Evolutionary conservation across 2,329 filamentous ascomycete species (phyloP), one percentile per base, ranked within the genome.

Genomic region (Phoma herbarum): DNA sequence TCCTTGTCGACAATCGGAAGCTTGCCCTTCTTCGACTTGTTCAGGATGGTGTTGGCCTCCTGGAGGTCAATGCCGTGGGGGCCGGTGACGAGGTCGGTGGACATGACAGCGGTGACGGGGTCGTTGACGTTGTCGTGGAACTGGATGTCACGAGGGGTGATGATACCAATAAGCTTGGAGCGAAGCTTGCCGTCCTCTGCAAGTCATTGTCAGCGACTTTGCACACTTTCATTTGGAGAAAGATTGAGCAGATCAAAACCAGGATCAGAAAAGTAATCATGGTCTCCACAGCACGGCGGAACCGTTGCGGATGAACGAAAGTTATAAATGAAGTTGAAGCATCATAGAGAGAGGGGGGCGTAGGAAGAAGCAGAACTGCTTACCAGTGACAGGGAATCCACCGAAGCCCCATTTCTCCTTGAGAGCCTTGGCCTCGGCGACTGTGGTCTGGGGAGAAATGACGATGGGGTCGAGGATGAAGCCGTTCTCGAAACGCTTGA

Each of bases 271-370:
- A 85, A 76, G 16, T 50, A 79, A 78, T 67, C 75, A 74, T 75
- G 81, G 80, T 44, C 81, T 97, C 93, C 92, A 86, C 93, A 97
- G 83, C 85, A 92, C 91, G 86, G 86, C 88, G 83, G 85, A 85
- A 89, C 91, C 90, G 87, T 89, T 96, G 86, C 92, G 92, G 95
- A 94, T 94, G 95, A 99, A 99, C 95, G 95, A 99, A 99, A 99
- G 95, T 98, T 98, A 97, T 87, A 83, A 77, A 60, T 79, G 79
- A 86, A 84, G 83, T 81, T 85, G 83, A 79, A 77, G 87, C 95
- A 97, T 97, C 91, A 93, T 83, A 80, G 70, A 81, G 70, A 81
- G 81, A 76, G 55, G 51, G 25, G 50, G 49, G 42, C 20, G 25
- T 18, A 28, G 66, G 45, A 57, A 54, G 59, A 37, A 63, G 64